Conservation (phyloP, 129 eudicot genomes). For the Tagetes erecta region DNA sequence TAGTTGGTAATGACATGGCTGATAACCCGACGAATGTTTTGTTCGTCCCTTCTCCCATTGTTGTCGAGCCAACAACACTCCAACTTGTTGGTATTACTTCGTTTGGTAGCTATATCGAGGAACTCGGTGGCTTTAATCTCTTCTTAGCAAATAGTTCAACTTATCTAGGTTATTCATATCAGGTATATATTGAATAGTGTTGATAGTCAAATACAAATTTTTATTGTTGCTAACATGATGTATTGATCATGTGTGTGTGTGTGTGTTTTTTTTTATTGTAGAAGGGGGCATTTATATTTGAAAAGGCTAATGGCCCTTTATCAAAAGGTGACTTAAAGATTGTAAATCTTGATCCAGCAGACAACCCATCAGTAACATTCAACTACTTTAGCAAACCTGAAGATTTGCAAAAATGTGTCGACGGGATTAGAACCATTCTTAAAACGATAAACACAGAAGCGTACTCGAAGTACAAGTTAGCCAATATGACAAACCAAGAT, state of each 20-base stretch:
- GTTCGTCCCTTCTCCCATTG: constrained; percentile 48
- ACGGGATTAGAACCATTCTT: constrained; percentile 52
- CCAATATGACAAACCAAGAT: constrained; percentile 30
- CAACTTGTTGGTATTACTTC: constrained; percentile 58
- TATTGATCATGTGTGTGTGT: too few relatives aligned
- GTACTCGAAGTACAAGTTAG: constrained; percentile 38
- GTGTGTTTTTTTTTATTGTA: background rate
- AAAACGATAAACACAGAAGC: constrained; percentile 44
- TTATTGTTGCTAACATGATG: too few relatives aligned
- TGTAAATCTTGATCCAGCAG: constrained; percentile 32
- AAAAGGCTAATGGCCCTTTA: constrained; percentile 56
- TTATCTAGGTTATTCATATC: constrained; percentile 22
- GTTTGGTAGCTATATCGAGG: constrained; percentile 60
- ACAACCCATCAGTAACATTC: constrained; percentile 67
- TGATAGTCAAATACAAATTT: too few relatives aligned
- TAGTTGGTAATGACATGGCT: constrained; percentile 66
- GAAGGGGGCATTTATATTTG: constrained; percentile 65
- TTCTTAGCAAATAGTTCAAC: constrained; percentile 7
- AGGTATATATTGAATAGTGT: constrained; percentile 35
- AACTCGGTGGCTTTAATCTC: constrained; percentile 48
- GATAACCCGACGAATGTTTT: constrained; percentile 63
- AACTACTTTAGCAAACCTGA: constrained; percentile 65
- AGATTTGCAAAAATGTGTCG: constrained; percentile 67
- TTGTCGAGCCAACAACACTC: constrained; percentile 45
- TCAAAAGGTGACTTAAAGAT: constrained; percentile 65